Percentiles rank a stretch among this genome's conserved stretches.
Conservation (phyloP, 768 basidiomycete species). For the Chalciporus piperatus region DNA sequence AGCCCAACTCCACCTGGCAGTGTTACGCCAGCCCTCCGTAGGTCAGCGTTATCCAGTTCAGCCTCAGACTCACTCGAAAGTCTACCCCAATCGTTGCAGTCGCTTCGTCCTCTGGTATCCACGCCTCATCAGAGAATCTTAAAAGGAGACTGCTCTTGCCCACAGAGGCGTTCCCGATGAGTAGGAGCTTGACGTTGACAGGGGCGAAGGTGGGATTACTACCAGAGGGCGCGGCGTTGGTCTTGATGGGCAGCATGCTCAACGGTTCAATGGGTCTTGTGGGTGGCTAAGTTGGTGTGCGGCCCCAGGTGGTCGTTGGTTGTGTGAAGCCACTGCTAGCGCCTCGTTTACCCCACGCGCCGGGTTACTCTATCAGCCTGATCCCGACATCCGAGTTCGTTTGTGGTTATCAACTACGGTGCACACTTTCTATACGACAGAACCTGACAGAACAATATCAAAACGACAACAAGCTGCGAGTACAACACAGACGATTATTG, state of each 20-base stretch:
- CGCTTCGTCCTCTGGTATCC: constrained; percentile 88
- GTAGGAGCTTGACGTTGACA: constrained; percentile 77
- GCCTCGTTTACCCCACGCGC: constrained; percentile 22
- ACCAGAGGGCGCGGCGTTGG: constrained; percentile 23
- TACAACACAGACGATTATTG: constrained; percentile 8
- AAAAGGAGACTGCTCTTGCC: constrained; percentile 90
- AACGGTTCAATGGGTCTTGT: not conserved
- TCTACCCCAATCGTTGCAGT: constrained; percentile 85
- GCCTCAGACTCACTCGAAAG: constrained; percentile 61
- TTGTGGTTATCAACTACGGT: too few species aligned
- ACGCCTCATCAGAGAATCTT: constrained; percentile 96
- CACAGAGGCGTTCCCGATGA: constrained; percentile 87
- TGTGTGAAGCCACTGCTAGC: constrained; percentile 1
- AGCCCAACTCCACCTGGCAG: not conserved
- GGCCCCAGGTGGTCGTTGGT: not conserved
- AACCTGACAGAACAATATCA: not conserved
- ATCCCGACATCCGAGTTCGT: too few species aligned
- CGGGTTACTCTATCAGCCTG: constrained; percentile 22
- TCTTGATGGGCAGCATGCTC: constrained; percentile 19
- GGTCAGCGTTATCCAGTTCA: not conserved
- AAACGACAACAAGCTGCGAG: constrained; percentile 1
- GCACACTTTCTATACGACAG: not conserved
- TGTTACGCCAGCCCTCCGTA: not conserved
- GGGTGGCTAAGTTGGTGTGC: not conserved
- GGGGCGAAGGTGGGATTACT: constrained; percentile 21